These are phyloP conservation scores for Capsicum rhomboideum DNA, from an alignment of 257 asterid genomes.

Conservation along the genomic window DNA sequence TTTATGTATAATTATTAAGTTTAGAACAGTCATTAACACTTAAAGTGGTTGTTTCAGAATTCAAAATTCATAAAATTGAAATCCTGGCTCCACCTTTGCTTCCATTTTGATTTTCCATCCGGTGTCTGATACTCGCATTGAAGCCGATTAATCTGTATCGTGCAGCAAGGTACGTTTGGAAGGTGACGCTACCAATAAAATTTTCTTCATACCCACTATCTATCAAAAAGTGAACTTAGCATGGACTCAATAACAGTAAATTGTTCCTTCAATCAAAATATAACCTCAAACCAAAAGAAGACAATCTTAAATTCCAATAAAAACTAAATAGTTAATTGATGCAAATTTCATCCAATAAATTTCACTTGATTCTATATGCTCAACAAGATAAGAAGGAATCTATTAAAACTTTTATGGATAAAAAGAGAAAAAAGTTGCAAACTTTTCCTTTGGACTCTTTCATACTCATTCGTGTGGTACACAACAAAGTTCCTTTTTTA, in stretches of 20 bases:
- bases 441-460: not conserved
- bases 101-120: too few species aligned
- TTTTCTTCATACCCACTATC: too few species aligned
- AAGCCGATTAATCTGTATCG: too few species aligned
- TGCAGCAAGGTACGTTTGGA: too few species aligned
- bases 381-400: not conserved
- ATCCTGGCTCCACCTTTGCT: too few species aligned
- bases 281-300: not conserved
- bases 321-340: not conserved
- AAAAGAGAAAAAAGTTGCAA: not conserved
- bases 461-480: not conserved
- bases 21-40: too few species aligned
- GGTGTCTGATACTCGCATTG: too few species aligned
- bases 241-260: not conserved
- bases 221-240: not conserved
- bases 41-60: too few species aligned
- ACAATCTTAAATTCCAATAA: not conserved
- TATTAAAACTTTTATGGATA: not conserved
- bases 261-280: not conserved
- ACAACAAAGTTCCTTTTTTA: not conserved
- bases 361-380: not conserved
- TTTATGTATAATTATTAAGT: too few species aligned
- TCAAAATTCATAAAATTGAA: too few species aligned
- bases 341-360: not conserved
- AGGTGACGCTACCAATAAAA: too few species aligned